A percentile compares a stretch with the other conserved stretches of the same genome.
These are phyloP conservation scores for Vicia sativa DNA, from an alignment of 306 rosid species.

Conservation along the genomic window DNA sequence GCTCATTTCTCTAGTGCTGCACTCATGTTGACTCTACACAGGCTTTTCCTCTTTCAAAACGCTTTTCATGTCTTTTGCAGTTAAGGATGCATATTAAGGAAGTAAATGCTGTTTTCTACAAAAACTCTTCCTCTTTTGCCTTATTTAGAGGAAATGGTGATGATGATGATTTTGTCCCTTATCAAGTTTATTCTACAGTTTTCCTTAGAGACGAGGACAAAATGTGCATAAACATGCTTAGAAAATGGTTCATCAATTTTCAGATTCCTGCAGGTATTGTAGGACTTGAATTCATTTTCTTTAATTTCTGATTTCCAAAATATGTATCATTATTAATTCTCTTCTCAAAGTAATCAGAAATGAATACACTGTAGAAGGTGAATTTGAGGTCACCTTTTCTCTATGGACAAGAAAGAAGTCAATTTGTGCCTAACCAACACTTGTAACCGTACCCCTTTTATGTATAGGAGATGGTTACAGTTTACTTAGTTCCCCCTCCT, in stretches of 20 bases:
- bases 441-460: not conserved
- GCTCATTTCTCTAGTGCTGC: not conserved
- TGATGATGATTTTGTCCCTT: slow-evolving; percentile 47
- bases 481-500: not conserved
- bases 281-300: slow-evolving; percentile 3
- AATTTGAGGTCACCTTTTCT: not conserved
- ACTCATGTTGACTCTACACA: too few relatives aligned
- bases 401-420: not conserved
- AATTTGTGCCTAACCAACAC: not conserved
- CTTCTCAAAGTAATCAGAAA: not conserved
- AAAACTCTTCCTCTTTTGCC: slow-evolving; percentile 63
- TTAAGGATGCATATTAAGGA: slow-evolving; percentile 42
- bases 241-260: slow-evolving; percentile 63
- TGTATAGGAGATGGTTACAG: not conserved
- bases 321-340: not conserved
- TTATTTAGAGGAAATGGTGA: slow-evolving; percentile 55
- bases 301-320: not conserved
- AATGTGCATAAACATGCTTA: slow-evolving; percentile 41
- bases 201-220: slow-evolving; percentile 45
- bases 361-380: not conserved
- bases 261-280: slow-evolving; percentile 56
- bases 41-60: too few relatives aligned
- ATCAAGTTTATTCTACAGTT: slow-evolving; percentile 52
- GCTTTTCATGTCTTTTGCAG: slow-evolving; percentile 41
- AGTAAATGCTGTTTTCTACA: slow-evolving; percentile 53